Evolutionary conservation across 2,329 filamentous ascomycete genomes (phyloP).

Genomic region (Verticillium klebahnii): DNA sequence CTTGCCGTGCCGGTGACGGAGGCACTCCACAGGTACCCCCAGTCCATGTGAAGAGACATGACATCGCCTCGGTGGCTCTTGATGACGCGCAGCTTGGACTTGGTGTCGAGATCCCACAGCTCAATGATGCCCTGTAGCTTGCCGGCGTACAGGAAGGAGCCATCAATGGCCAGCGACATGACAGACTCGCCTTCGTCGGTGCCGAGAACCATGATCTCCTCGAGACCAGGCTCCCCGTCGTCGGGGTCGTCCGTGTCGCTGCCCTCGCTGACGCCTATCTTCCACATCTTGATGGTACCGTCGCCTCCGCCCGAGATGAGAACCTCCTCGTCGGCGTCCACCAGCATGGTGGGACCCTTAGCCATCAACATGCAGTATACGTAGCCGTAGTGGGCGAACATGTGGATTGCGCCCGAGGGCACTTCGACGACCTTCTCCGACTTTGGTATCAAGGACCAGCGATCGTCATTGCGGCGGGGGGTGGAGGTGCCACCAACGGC

Average conservation of each 20-base stretch:
- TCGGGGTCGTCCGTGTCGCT: conserved; percentile 30
- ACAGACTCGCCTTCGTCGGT: conserved; percentile 59
- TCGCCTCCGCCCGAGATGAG: conserved; percentile 90
- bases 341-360: conserved; percentile 60
- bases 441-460: conserved; percentile 49
- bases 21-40: conserved; percentile 80
- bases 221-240: conserved; percentile 55
- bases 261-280: conserved; percentile 37
- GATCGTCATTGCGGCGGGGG: conserved; percentile 62
- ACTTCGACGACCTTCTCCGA: conserved; percentile 67
- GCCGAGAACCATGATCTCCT: conserved; percentile 63
- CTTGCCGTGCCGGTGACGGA: conserved; percentile 85
- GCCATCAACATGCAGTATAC: conserved; percentile 94
- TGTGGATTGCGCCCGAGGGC: conserved; percentile 70
- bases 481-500: conserved; percentile 79
- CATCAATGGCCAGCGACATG: conserved; percentile 79
- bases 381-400: conserved; percentile 94
- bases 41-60: conserved; percentile 80
- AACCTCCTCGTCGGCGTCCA: conserved; percentile 72
- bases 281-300: conserved; percentile 93
- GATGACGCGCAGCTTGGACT: conserved; percentile 82
- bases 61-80: conserved; percentile 77
- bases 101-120: conserved; percentile 94
- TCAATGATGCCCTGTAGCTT: conserved; percentile 85
- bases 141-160: conserved; percentile 88